Base-by-base conservation (phyloP, 129 eudicot genomes). In the Flaveria bidentis region DNA sequence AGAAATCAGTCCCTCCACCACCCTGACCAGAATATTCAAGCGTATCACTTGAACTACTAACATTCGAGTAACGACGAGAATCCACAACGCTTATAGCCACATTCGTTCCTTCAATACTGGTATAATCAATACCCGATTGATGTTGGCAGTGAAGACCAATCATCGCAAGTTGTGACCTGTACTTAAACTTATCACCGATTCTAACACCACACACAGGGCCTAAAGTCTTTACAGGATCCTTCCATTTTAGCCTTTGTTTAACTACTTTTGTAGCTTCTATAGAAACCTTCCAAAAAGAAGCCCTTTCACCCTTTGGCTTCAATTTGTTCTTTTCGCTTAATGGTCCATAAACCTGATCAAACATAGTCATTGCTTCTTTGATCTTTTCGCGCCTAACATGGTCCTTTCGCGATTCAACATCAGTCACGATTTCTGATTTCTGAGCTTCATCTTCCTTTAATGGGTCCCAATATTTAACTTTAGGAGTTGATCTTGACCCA, bases 1-100 rank as follows among this genome's bases (percentile, higher is more conserved):
- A 18, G 11, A 71, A 49, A 2, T 33, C 15, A 58, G 50, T 11
- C 50, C 12, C 50, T 8, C 50, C 50, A 45, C 96, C 93, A 39
- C 97, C 94, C n/a, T 91, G 86, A 39, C 97, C 94, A 14, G 74
- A 58, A 76, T 86, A 88, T 2, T 67, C 55, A 22, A 91, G 52
- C 23, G 53, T 82, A 55, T 82, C 88, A 30, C 71, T 11, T 3
- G 67, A 67, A 36, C 39, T 71, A 10, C 76, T 57, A 28, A 52
- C 71, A 22, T 86, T 80, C 13, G 67, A 84, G 76, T 91, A 86
- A 30, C 90, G 86, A n/a, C 82, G 88, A 1, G 91, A 75, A 33
- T 83, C 77, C 14, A 88, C 94, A 6, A 91, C 55, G 72, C 97
- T 88, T n/a, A 78, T 81, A 25, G 97, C 94, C 18, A 72, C 5